Evolutionary conservation across 148 eudicot species (phyloP).

Genomic region (Linanthus parryae): DNA sequence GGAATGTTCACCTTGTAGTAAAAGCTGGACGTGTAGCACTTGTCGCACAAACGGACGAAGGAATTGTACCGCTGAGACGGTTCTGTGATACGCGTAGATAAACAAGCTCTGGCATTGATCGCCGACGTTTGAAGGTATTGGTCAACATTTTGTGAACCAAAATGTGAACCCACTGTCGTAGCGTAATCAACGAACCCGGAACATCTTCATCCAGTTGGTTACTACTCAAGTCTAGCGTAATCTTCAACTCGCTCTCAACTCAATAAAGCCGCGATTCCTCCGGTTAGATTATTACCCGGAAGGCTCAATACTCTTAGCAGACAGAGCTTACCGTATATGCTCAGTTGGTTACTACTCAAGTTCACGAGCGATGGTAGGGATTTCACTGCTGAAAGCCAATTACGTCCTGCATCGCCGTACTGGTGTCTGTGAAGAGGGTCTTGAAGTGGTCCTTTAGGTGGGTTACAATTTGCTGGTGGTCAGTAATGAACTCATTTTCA

Average conservation of each 20-base stretch:
- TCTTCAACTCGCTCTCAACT: constrained; percentile 10
- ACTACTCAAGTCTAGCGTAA: constrained; percentile 7
- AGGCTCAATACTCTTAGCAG: constrained; percentile 4
- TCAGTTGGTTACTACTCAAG: neutral
- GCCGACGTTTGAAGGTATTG: constrained; percentile 2
- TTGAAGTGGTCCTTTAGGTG: too few relatives aligned
- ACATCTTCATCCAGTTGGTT: constrained; percentile 10
- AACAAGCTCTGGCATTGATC: constrained; percentile 7
- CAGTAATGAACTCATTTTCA: too few relatives aligned
- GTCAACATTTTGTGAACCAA: constrained; percentile 16
- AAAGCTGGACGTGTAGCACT: too few relatives aligned
- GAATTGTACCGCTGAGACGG: constrained; percentile 12
- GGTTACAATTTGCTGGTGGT: too few relatives aligned
- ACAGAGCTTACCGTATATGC: constrained; percentile 11
- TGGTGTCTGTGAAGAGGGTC: too few relatives aligned
- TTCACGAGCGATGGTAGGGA: constrained; percentile 12
- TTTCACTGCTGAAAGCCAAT: constrained; percentile 18
- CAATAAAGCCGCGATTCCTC: constrained; percentile 7
- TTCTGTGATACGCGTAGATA: constrained; percentile 12
- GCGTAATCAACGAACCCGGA: constrained; percentile 9
- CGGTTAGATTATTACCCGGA: neutral
- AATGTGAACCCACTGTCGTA: constrained; percentile 12
- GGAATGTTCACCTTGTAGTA: constrained; percentile 6
- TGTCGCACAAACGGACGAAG: constrained; percentile 9
- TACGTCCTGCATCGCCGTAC: too few relatives aligned